Base-by-base conservation (phyloP, 208 protist species). In the Trypanosomatidae sp. region DNA sequence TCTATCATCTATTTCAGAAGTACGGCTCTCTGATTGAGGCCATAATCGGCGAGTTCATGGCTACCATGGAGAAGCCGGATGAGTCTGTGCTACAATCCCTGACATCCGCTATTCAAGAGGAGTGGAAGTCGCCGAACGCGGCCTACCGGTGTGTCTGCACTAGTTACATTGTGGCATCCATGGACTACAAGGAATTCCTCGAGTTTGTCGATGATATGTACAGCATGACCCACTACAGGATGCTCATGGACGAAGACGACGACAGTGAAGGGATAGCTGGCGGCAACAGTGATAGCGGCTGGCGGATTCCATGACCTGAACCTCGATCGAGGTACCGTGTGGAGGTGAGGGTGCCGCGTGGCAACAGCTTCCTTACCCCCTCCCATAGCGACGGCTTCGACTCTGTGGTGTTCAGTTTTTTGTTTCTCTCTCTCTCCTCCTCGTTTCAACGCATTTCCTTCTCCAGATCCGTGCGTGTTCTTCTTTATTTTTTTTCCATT, bases 121-220 rank as follows among this genome's bases (percentile, higher is more conserved):
- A 89, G 55, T 86, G 77, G 81, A 46, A 77, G 55, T 50, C 80
- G 13, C 76, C 85, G 3, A 53, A 79, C 44, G 79, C 74, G 28
- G 73, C 66, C 4, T 83, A 82, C 46, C 73, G 79, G 15, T 86
- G 86, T 73, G 64, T 90, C 30, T 93, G 89, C 71, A 89, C 84
- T 9, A 79, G 78, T 30, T 94, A 96, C 77, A 84, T 96, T 69
- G 89, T 80, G 1, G 89, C 83, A 3, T 86, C 87, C 33, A 75
- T 94, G 25, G 85, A 91, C 69, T 89, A 93, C 79, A 77, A 86
- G n/a, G 75, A 79, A 5, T 96, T 96, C 70, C 75, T 85, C 43
- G 71, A 91, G 66, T 81, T 96, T 8, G 88, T 82, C 7, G 76
- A 82, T 7, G 87, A 96, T 59, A 71, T 87, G 58, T 85, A 87